phyloP scores from a whole-genome alignment of 1,284 basidiomycete genomes.

The Cryptococcus sp. region DNA sequence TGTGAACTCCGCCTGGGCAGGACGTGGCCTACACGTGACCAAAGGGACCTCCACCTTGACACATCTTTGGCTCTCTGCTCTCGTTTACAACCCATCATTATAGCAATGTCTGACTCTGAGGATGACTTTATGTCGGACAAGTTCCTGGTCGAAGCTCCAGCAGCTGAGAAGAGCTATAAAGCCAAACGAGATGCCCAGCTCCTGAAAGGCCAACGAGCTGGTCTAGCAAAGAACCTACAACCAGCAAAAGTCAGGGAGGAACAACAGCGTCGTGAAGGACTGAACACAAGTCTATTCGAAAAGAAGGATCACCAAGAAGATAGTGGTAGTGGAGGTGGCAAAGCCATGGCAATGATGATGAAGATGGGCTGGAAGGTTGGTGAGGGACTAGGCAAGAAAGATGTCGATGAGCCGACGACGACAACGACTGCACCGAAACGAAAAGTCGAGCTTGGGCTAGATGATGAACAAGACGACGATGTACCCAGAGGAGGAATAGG shows the following conservation, averaged over 20 bases:
- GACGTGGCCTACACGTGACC: too few relatives aligned
- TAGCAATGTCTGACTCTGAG: conserved; percentile 43
- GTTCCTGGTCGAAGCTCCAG: conserved; percentile 36
- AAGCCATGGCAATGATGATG: conserved; percentile 43
- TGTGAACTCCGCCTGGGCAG: too few relatives aligned
- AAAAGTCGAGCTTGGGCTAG: conserved; percentile 5
- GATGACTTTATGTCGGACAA: conserved; percentile 51
- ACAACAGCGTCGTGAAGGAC: conserved; percentile 30
- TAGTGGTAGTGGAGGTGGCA: conserved; percentile 30
- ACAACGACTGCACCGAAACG: background rate
- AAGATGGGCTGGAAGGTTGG: conserved; percentile 50
- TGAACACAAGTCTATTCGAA: conserved; percentile 38
- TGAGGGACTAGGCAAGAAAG: conserved; percentile 38
- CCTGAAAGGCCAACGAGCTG: conserved; percentile 23
- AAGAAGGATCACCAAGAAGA: background rate
- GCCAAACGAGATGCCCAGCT: conserved; percentile 20
- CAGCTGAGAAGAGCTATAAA: conserved; percentile 24
- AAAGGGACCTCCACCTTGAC: too few relatives aligned
- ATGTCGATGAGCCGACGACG: conserved; percentile 6
- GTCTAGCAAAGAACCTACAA: conserved; percentile 31
- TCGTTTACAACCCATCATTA: too few relatives aligned
- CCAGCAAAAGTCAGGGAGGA: conserved; percentile 33
- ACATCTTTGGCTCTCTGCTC: too few relatives aligned
- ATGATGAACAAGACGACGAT: conserved; percentile 13
- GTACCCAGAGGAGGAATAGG: conserved; percentile 16